Conservation (phyloP, 345 rosid species). For the Brassica nigra region DNA sequence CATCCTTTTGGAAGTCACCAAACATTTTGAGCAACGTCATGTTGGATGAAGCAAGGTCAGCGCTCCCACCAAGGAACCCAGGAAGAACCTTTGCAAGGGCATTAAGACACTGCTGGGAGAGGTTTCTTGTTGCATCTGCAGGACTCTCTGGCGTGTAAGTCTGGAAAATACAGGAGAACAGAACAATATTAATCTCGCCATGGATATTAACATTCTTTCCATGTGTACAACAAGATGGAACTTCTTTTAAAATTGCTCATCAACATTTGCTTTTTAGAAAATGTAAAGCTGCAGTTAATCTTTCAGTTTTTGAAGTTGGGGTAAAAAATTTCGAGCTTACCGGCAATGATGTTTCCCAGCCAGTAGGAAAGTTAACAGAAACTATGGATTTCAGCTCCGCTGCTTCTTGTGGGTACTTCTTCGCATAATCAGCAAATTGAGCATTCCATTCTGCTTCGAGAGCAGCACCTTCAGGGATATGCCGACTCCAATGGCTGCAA, state of each 20-base stretch:
- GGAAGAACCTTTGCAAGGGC: constrained; percentile 80
- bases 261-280: too few species aligned
- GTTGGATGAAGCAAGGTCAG: constrained; percentile 97
- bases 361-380: constrained; percentile 76
- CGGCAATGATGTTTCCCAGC: constrained; percentile 92
- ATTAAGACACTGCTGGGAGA: constrained; percentile 84
- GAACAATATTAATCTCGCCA: constrained; percentile 1
- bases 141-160: constrained; percentile 83
- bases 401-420: constrained; percentile 88
- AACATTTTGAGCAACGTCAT: constrained; percentile 87
- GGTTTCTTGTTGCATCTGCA: constrained; percentile 90
- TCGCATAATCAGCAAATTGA: constrained; percentile 78
- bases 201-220: background rate
- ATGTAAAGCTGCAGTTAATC: too few species aligned
- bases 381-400: constrained; percentile 78
- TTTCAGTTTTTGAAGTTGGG: too few species aligned
- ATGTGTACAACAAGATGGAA: too few species aligned
- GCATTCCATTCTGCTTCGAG: constrained; percentile 89
- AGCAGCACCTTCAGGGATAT: constrained; percentile 60
- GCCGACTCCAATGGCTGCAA: constrained; percentile 95
- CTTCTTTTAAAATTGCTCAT: too few species aligned
- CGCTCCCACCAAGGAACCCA: constrained; percentile 95
- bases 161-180: constrained; percentile 39
- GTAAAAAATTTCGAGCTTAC: constrained; percentile 44
- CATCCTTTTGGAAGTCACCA: constrained; percentile 85